These are phyloP conservation scores for Xerocomellus intermedius DNA, from an alignment of 768 basidiomycete species.

Conservation along the genomic window DNA sequence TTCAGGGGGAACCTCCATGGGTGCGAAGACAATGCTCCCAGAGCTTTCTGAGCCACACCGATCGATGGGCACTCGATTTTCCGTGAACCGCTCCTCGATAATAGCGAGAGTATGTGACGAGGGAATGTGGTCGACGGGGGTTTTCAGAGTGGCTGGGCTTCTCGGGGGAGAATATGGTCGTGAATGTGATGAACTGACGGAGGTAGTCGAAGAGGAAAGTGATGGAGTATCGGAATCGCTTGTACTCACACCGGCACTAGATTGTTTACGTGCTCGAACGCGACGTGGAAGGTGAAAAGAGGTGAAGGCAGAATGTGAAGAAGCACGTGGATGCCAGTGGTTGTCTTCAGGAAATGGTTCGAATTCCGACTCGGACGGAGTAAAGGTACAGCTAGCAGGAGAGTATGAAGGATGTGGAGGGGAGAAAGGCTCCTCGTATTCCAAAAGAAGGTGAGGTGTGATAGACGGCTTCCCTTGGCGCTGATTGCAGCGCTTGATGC, in stretches of 20 bases:
- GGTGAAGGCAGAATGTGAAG: slow-evolving; percentile 20
- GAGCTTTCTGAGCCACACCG: slow-evolving; percentile 19
- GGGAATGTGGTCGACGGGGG: slow-evolving; percentile 32
- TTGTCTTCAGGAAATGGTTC: slow-evolving; percentile 32
- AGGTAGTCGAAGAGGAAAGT: slow-evolving; percentile 41
- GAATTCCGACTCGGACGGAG: slow-evolving; percentile 37
- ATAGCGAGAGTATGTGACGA: slow-evolving; percentile 33
- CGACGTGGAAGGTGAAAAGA: slow-evolving; percentile 37
- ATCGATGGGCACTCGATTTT: slow-evolving; percentile 12
- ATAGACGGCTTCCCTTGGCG: slow-evolving; percentile 7
- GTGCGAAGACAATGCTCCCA: slow-evolving; percentile 24
- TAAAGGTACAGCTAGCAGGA: slow-evolving; percentile 5
- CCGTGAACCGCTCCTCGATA: slow-evolving; percentile 37
- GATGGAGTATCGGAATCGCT: slow-evolving; percentile 51
- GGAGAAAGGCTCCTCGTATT: slow-evolving; percentile 32
- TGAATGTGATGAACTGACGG: slow-evolving; percentile 38
- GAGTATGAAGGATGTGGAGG: slow-evolving; percentile 21
- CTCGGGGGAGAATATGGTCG: slow-evolving; percentile 33
- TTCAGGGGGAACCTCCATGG: slow-evolving; percentile 11
- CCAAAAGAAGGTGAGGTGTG: slow-evolving; percentile 28
- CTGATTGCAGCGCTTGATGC: slow-evolving; percentile 13
- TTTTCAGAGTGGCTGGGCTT: slow-evolving; percentile 32
- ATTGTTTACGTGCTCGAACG: slow-evolving; percentile 24
- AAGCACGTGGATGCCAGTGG: slow-evolving; percentile 21
- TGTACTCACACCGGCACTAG: slow-evolving; percentile 28